phyloP scores from a whole-genome alignment of 2,329 filamentous ascomycete species.

The Trichophaea hybrida region DNA sequence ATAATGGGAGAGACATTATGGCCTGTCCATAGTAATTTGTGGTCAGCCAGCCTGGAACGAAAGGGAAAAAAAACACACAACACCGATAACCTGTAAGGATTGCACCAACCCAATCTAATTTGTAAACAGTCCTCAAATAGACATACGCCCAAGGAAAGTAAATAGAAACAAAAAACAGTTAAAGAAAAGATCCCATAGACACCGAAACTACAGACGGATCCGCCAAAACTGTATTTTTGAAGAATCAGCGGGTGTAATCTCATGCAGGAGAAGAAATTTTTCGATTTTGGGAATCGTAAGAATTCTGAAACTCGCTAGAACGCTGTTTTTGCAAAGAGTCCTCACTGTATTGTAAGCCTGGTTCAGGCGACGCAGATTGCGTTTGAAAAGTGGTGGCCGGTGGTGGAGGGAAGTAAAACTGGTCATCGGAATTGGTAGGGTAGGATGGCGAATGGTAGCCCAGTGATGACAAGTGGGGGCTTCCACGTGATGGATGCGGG shows the following conservation, averaged over 20 bases:
- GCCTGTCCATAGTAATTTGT: constrained; percentile 11
- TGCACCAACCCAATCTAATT: neutral
- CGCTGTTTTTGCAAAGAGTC: constrained; percentile 16
- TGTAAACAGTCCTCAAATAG: neutral
- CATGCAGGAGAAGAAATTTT: neutral
- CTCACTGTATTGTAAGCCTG: constrained; percentile 12
- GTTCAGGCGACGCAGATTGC: constrained; percentile 11
- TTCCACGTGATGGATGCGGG: constrained; percentile 18
- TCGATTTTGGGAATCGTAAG: constrained; percentile 9
- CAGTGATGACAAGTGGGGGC: constrained; percentile 13
- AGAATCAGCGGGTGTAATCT: neutral
- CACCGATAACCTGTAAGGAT: neutral
- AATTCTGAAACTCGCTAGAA: constrained; percentile 13
- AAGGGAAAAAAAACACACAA: constrained; percentile 15
- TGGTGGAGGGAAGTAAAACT: constrained; percentile 18
- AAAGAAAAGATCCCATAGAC: neutral
- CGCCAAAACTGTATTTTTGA: neutral
- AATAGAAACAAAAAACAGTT: neutral
- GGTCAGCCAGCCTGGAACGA: constrained; percentile 8
- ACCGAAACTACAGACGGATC: neutral
- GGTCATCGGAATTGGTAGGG: constrained; percentile 17
- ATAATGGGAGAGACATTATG: neutral
- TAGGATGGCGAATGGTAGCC: constrained; percentile 21
- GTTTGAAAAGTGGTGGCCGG: constrained; percentile 11
- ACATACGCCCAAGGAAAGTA: neutral